phyloP scores from a whole-genome alignment of 768 basidiomycete species.

The Mycena vitilis region DNA sequence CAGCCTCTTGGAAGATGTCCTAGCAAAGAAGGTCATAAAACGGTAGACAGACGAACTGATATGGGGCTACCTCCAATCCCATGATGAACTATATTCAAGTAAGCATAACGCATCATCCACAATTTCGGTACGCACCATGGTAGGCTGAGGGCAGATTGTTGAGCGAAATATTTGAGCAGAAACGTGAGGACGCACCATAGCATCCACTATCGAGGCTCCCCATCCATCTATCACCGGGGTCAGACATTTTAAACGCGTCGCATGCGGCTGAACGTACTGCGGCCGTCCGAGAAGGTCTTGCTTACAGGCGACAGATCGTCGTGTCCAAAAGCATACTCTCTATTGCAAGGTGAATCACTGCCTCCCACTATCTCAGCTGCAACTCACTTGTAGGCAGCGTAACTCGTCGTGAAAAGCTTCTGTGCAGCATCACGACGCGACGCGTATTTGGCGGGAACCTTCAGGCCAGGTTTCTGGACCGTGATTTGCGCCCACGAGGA shows the following conservation, averaged over 20 bases:
- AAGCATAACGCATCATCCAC: not conserved
- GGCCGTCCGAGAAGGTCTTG: conserved; percentile 22
- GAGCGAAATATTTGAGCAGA: not conserved
- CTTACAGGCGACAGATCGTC: conserved; percentile 26
- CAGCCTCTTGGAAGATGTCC: conserved; percentile 51
- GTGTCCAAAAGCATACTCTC: conserved; percentile 21
- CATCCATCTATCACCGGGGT: conserved; percentile 14
- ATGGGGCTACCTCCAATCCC: conserved; percentile 22
- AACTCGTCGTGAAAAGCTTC: conserved; percentile 22
- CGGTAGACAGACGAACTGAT: too few relatives aligned
- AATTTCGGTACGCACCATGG: conserved; percentile 11
- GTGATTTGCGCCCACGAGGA: conserved; percentile 25
- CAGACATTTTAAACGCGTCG: not conserved
- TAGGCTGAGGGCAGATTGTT: not conserved
- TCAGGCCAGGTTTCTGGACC: conserved; percentile 17
- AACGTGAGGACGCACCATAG: conserved; percentile 18
- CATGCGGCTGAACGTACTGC: not conserved
- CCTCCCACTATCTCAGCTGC: not conserved
- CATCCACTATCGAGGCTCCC: conserved; percentile 27
- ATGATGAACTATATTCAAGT: conserved; percentile 13
- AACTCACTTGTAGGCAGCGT: conserved; percentile 24
- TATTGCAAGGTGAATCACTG: not conserved
- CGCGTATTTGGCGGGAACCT: conserved; percentile 16
- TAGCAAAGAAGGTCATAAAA: conserved; percentile 32
- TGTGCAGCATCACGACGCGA: conserved; percentile 8